A percentile compares a stretch with the other conserved stretches of the same genome.
Evolutionary conservation across 495 filamentous ascomycete species (phyloP).

Genomic region (Xylaria grammica): DNA sequence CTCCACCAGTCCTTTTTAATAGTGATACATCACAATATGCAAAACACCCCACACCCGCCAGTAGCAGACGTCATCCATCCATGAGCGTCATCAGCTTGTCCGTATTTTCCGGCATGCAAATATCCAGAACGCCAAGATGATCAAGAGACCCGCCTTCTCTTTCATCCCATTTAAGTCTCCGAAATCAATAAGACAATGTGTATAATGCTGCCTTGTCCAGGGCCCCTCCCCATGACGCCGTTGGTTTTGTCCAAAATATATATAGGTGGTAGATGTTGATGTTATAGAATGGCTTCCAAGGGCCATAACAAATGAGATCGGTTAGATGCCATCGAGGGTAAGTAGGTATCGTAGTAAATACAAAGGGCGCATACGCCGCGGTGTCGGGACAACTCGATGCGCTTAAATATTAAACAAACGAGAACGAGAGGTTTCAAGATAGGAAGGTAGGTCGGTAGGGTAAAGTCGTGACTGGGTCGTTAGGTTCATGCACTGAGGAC

Average conservation of each 20-base stretch:
- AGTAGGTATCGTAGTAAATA: constrained; percentile 31
- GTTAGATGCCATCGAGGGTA: constrained; percentile 19
- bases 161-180: constrained; percentile 21
- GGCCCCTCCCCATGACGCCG: constrained; percentile 29
- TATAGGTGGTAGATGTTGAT: constrained; percentile 20
- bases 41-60: constrained; percentile 4
- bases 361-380: constrained; percentile 11
- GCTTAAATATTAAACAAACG: constrained; percentile 33
- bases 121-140: constrained; percentile 36
- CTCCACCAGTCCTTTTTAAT: constrained; percentile 1
- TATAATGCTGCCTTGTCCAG: constrained; percentile 36
- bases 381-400: constrained; percentile 9
- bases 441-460: neutral
- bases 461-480: constrained; percentile 7
- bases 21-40: constrained; percentile 22
- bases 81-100: constrained; percentile 30
- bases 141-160: constrained; percentile 29
- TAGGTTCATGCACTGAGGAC: neutral
- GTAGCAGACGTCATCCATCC: constrained; percentile 18
- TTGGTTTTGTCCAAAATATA: constrained; percentile 29
- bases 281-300: constrained; percentile 4
- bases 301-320: constrained; percentile 33
- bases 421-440: constrained; percentile 23
- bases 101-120: constrained; percentile 32
- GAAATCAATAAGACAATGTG: constrained; percentile 22